phyloP scores from a whole-genome alignment of 2,329 filamentous ascomycete genomes.

The Acephala macrosclerotiorum region DNA sequence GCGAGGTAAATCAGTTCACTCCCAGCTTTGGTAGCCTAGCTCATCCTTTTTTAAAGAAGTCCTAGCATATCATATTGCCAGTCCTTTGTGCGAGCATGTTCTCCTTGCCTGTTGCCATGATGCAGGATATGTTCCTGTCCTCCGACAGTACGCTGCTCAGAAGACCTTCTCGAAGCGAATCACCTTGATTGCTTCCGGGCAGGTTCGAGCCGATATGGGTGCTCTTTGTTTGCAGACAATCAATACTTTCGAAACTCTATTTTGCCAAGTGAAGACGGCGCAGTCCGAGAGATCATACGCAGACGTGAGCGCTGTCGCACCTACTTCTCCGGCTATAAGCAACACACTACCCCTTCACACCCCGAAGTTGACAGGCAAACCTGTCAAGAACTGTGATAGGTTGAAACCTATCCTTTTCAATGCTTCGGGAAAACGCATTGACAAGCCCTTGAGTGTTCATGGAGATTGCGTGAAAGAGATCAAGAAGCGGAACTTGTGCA shows the following conservation, averaged over 20 bases:
- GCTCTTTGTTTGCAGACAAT: slow-evolving; percentile 20
- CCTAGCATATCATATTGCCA: slow-evolving; percentile 60
- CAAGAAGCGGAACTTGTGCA: slow-evolving; percentile 21
- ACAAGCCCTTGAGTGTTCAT: slow-evolving; percentile 15
- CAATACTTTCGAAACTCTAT: slow-evolving; percentile 17
- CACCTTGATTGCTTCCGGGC: slow-evolving; percentile 20
- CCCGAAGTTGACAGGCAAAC: no score
- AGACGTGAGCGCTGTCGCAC: neutral
- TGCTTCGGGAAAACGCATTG: slow-evolving; percentile 18
- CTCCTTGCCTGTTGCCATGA: slow-evolving; percentile 67
- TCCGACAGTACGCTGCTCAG: slow-evolving; percentile 40
- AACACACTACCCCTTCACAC: no score
- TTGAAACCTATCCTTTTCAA: slow-evolving; percentile 18
- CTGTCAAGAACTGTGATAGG: slow-evolving; percentile 14
- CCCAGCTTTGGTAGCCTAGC: no score
- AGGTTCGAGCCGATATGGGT: slow-evolving; percentile 11
- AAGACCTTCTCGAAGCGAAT: slow-evolving; percentile 4
- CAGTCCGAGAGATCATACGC: neutral
- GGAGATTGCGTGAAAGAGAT: slow-evolving; percentile 10
- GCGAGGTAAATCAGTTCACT: slow-evolving; percentile 50
- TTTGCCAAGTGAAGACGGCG: neutral
- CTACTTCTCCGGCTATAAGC: no score
- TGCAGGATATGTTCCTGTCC: slow-evolving; percentile 61
- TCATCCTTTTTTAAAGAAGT: no score
- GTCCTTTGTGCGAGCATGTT: slow-evolving; percentile 65